Base-by-base conservation (phyloP, 257 asterid species). In the Osmanthus fragrans region DNA sequence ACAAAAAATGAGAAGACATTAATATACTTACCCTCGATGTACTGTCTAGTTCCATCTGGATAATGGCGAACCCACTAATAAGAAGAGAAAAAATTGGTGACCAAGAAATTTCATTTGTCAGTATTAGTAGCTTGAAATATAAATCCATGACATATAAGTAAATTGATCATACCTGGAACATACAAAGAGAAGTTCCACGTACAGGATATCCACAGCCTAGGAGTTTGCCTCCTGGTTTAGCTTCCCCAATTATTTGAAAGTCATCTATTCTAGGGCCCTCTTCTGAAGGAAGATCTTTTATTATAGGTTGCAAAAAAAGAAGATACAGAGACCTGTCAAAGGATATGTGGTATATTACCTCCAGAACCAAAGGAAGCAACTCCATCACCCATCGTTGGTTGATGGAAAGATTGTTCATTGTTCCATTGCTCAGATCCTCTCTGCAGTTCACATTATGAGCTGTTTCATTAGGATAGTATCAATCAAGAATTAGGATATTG, bases 51-150 rank as follows among this genome's bases (percentile, higher is more conserved):
- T 72, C 99, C 99, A 73, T 96, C 99, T 3, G 95, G 98, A 92
- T 92, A 87, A 90, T 92, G 97, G 45, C 97, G 99, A 90, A 96
- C 96, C 99, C 99, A 96, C 99, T 96, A 80, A 80, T 67, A 78
- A 82, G 73, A 33, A 71, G 80, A 76, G 67, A 77, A 65, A 42
- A 69, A 74, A 87, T 51, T 51, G 47, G 73, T 67, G 66, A 76
- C 75, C 16, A 76, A 74, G 56, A 72, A 15, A 76, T 60, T 60
- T 47, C 30, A 71, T 58, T 47, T 32, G 76, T 75, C 63, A 77
- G 78, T 79, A 76, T 56, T 40, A 51, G 37, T 21, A 75, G 45
- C 77, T 16, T 2, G 65, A 7, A 71, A 71, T 70, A 56, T 23
- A 68, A 63, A 67, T 49, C 23, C 25, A 70, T 45, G 49, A 71